A percentile compares a stretch with the other conserved stretches of the same genome.
Conservation (phyloP, 495 filamentous ascomycete genomes). For the Rostrohypoxylon terebratum region DNA sequence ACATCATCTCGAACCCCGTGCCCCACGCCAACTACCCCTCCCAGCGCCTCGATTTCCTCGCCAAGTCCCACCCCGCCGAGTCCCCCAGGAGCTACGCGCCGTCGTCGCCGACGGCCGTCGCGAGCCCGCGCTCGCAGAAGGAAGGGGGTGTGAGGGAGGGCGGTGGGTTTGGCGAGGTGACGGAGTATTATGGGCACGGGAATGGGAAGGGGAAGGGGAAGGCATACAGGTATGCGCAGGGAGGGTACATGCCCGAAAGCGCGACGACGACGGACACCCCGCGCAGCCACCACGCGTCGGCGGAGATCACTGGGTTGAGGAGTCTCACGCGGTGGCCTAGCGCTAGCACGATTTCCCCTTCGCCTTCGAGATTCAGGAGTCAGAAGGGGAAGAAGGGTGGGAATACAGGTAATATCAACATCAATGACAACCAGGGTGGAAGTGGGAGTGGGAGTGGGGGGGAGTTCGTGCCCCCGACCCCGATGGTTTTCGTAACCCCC, state of each 20-base stretch:
- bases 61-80: conserved; percentile 25
- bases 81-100: conserved; percentile 21
- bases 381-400: not conserved
- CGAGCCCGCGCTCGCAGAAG: conserved; percentile 20
- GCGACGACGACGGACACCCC: conserved; percentile 40
- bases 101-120: conserved; percentile 37
- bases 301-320: conserved; percentile 44
- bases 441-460: no score
- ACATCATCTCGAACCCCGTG: conserved; percentile 60
- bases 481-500: conserved; percentile 6
- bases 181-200: not conserved
- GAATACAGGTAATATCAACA: not conserved
- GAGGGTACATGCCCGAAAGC: conserved; percentile 43
- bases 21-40: conserved; percentile 49
- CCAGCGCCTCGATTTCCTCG: conserved; percentile 54
- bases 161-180: not conserved
- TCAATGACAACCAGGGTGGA: not conserved
- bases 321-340: conserved; percentile 39
- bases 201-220: no score
- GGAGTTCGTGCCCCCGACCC: not conserved
- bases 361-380: not conserved
- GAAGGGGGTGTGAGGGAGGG: no score
- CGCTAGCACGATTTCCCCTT: not conserved
- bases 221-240: no score
- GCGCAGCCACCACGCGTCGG: conserved; percentile 45